Evolutionary conservation across 2,329 filamentous ascomycete species (phyloP).

Genomic region (Pyricularia sp.): DNA sequence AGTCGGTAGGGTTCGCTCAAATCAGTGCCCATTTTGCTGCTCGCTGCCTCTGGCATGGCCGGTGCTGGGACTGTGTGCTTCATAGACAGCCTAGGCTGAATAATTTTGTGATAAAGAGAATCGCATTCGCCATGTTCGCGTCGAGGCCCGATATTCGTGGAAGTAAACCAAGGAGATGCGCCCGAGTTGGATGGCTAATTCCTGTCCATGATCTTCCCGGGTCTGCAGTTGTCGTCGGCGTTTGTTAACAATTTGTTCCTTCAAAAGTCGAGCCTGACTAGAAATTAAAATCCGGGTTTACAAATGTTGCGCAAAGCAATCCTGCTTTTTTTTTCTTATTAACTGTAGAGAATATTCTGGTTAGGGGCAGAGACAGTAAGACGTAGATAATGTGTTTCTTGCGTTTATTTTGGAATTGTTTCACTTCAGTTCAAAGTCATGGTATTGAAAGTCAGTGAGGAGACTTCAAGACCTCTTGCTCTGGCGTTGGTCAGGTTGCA

Average conservation of each 20-base stretch:
- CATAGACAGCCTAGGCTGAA: neutral
- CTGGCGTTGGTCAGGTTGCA: neutral
- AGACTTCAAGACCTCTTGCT: too few relatives aligned
- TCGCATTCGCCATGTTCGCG: neutral
- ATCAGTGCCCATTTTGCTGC: neutral
- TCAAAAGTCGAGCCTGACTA: neutral
- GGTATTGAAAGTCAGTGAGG: too few relatives aligned
- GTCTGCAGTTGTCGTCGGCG: neutral
- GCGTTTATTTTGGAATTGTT: too few relatives aligned
- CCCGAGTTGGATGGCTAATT: neutral
- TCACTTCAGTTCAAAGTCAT: too few relatives aligned
- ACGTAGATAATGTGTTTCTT: too few relatives aligned
- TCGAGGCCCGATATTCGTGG: neutral
- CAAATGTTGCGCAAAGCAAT: too few relatives aligned
- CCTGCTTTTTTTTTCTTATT: neutral
- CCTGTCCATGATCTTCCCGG: too few relatives aligned
- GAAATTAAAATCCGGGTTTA: neutral
- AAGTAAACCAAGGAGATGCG: neutral
- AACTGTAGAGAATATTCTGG: neutral
- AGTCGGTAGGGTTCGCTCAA: neutral
- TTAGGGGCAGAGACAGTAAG: neutral
- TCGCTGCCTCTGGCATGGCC: neutral
- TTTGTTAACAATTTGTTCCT: neutral
- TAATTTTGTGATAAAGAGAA: neutral
- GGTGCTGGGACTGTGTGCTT: neutral